phyloP scores from a whole-genome alignment of 768 basidiomycete species.

The Tephrocybe sp. region DNA sequence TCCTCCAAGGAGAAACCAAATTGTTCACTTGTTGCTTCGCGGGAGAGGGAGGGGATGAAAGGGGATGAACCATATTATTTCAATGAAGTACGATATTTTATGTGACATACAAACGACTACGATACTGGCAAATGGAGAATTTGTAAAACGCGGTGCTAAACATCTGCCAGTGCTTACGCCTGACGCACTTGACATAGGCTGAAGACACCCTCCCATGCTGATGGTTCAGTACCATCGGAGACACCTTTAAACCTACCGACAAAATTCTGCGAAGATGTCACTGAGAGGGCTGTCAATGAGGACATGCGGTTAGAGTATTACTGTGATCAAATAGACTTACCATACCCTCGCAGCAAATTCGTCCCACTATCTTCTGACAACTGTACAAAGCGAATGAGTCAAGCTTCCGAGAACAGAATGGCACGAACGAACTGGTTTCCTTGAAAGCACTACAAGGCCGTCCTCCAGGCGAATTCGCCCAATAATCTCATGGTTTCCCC shows the following conservation, averaged over 20 bases:
- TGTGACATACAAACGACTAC: no score
- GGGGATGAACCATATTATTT: no score
- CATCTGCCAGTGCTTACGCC: no score
- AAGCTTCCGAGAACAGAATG: background rate
- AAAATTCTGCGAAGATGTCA: conserved; percentile 48
- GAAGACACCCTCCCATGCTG: conserved; percentile 52
- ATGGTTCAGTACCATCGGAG: conserved; percentile 28
- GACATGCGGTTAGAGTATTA: background rate
- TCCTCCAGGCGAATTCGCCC: conserved; percentile 60
- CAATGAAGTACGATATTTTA: no score
- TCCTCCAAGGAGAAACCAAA: no score
- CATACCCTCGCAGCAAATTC: conserved; percentile 46
- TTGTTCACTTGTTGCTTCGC: no score
- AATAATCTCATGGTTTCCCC: conserved; percentile 54
- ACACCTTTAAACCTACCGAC: conserved; percentile 45
- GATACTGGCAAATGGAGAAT: no score
- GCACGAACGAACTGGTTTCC: conserved; percentile 44
- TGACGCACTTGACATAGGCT: conserved; percentile 41
- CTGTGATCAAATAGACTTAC: conserved; percentile 25
- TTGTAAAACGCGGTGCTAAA: no score
- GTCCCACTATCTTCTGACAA: conserved; percentile 31
- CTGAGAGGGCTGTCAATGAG: conserved; percentile 25
- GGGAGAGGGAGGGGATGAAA: no score
- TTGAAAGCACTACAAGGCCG: conserved; percentile 53
- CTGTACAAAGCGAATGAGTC: background rate